phyloP scores from a whole-genome alignment of 257 asterid genomes.

The Nicotiana obtusifolia region DNA sequence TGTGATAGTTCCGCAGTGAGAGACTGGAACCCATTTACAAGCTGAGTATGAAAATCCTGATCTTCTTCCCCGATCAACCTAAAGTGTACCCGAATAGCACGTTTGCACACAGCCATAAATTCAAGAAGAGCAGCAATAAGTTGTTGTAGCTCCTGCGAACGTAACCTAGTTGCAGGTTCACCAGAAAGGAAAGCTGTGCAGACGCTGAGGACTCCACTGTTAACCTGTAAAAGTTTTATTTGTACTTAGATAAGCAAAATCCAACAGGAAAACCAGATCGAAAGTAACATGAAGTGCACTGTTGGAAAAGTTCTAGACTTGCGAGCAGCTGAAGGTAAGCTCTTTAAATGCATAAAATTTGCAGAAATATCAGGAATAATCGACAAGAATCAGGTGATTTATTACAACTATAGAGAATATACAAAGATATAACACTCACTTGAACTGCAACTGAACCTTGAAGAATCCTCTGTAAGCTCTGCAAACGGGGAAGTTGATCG shows the following conservation, averaged over 20 bases:
- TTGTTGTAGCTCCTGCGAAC: conserved; percentile 96
- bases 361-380: not conserved
- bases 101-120: conserved; percentile 98
- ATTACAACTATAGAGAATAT: not conserved
- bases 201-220: conserved; percentile 95
- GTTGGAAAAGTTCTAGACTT: not conserved
- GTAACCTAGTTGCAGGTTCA: conserved; percentile 96
- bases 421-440: conserved; percentile 39
- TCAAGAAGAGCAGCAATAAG: conserved; percentile 95
- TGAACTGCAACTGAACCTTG: conserved; percentile 99
- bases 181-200: conserved; percentile 99
- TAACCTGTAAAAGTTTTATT: conserved; percentile 50
- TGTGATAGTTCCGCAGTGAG: conserved; percentile 97
- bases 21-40: conserved; percentile 96
- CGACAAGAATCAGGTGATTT: not conserved
- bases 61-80: conserved; percentile 95
- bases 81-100: conserved; percentile 94
- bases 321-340: conserved; percentile 2
- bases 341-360: not conserved
- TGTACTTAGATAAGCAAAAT: not conserved
- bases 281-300: not conserved
- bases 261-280: not conserved
- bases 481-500: conserved; percentile 97
- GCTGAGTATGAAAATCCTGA: conserved; percentile 96
- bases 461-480: conserved; percentile 95